A percentile compares a stretch with the other conserved stretches of the same genome.
Evolutionary conservation across 306 rosid species (phyloP).

Genomic region (Quercus glauca): DNA sequence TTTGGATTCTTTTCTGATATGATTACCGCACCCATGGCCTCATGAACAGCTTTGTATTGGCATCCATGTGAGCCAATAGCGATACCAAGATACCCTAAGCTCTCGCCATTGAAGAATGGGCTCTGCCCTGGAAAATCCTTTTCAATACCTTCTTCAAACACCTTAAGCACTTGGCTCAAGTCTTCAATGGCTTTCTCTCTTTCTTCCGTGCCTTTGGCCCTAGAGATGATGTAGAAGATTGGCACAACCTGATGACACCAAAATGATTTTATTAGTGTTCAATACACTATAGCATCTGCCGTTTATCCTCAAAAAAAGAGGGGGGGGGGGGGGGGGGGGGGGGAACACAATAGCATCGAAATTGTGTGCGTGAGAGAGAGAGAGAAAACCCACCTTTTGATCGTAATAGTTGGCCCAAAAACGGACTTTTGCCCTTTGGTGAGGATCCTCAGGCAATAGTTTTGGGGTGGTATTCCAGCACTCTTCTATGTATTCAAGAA

Average conservation of each 20-base stretch:
- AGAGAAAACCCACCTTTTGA: neutral
- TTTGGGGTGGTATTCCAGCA: neutral
- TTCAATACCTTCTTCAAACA: neutral
- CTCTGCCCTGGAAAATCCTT: neutral
- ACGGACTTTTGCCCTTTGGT: constrained; percentile 6
- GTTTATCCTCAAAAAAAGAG: too few species aligned
- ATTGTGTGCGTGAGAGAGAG: too few species aligned
- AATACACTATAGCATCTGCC: neutral
- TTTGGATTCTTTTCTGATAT: neutral
- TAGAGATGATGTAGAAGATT: neutral
- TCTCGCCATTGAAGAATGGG: neutral
- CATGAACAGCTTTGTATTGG: neutral
- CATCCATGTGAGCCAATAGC: neutral
- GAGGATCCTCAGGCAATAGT: neutral
- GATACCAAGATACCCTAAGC: neutral
- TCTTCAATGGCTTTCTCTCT: neutral
- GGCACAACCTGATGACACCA: neutral
- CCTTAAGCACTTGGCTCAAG: neutral
- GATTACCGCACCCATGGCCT: neutral
- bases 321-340: too few species aligned
- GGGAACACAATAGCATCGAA: too few species aligned
- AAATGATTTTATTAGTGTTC: neutral
- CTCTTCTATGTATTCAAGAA: constrained; percentile 24
- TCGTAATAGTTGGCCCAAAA: constrained; percentile 20
- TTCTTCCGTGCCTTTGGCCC: neutral